Conservation (phyloP, 495 filamentous ascomycete species). For the Podospora pseudoanserina region DNA sequence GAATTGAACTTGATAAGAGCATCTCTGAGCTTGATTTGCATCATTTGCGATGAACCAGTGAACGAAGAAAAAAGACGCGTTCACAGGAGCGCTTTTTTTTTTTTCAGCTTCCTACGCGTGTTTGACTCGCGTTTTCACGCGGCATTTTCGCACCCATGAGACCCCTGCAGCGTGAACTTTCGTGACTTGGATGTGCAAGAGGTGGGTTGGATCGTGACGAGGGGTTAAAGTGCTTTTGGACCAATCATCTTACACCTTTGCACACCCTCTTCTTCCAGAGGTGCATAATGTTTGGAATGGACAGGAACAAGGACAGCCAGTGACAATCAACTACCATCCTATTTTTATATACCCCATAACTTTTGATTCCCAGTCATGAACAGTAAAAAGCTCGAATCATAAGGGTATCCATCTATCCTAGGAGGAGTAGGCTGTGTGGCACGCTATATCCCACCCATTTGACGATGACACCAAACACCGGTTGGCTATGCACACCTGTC, state of each 20-base stretch:
- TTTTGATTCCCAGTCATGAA: not conserved
- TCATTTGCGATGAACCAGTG: too few relatives aligned
- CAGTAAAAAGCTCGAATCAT: not conserved
- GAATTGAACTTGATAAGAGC: not conserved
- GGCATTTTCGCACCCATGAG: not conserved
- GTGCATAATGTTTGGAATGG: not conserved
- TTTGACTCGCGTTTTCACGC: constrained; percentile 1
- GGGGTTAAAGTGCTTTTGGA: constrained; percentile 3
- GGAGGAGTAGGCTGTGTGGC: not conserved
- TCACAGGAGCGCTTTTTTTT: constrained; percentile 8
- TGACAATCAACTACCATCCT: not conserved
- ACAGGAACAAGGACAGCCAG: too few relatives aligned
- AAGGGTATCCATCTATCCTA: constrained; percentile 1
- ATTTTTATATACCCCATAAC: not conserved
- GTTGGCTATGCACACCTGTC: not conserved
- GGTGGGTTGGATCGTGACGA: not conserved
- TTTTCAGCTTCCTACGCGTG: not conserved
- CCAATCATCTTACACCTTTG: not conserved
- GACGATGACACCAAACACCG: not conserved
- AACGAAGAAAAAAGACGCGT: constrained; percentile 1
- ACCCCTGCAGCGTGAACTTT: constrained; percentile 1
- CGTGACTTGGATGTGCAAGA: not conserved
- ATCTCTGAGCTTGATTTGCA: too few relatives aligned
- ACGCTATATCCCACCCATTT: not conserved
- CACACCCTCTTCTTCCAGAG: not conserved